phyloP scores from a whole-genome alignment of 2,329 filamentous ascomycete genomes.

The Ophiostoma triangulosporum region DNA sequence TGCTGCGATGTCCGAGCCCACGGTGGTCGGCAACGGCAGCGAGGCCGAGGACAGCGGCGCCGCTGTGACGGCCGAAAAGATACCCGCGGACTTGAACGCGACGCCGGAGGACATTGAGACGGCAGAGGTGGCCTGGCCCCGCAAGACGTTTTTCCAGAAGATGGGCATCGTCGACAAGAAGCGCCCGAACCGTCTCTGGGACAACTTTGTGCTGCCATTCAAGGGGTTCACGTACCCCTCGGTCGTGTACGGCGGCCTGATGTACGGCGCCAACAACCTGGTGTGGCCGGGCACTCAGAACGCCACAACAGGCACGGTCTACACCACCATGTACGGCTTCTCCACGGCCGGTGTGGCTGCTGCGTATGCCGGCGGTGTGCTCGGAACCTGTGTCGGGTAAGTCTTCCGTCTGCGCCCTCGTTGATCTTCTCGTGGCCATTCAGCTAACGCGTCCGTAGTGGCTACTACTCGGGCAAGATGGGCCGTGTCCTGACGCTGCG shows the following conservation, averaged over 20 bases:
- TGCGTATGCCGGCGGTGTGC: constrained; percentile 10
- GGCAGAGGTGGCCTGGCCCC: not conserved
- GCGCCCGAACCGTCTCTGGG: constrained; percentile 13
- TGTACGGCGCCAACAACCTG: constrained; percentile 16
- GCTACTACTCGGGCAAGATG: constrained; percentile 13
- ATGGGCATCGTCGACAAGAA: not conserved
- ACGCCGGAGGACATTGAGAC: not conserved
- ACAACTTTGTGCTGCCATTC: constrained; percentile 13
- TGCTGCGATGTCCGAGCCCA: not conserved
- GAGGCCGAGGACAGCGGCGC: not conserved
- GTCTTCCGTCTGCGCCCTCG: not conserved
- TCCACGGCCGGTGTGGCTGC: constrained; percentile 12
- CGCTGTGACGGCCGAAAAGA: not conserved
- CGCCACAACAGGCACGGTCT: constrained; percentile 1
- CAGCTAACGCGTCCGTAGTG: constrained; percentile 10
- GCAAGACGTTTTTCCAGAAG: constrained; percentile 4
- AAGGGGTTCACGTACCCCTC: constrained; percentile 15
- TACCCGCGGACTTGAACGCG: not conserved
- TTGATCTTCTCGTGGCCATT: constrained; percentile 12
- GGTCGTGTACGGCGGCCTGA: constrained; percentile 16
- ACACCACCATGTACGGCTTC: constrained; percentile 14
- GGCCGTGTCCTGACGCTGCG: constrained; percentile 15
- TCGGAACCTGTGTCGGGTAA: constrained; percentile 1
- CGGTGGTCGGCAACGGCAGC: constrained; percentile 19
- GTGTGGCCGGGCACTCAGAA: constrained; percentile 10